Percentiles rank a stretch among this genome's conserved stretches.
These are phyloP conservation scores for Candida silvicultrix DNA, from an alignment of 805 yeast species.

Conservation along the genomic window DNA sequence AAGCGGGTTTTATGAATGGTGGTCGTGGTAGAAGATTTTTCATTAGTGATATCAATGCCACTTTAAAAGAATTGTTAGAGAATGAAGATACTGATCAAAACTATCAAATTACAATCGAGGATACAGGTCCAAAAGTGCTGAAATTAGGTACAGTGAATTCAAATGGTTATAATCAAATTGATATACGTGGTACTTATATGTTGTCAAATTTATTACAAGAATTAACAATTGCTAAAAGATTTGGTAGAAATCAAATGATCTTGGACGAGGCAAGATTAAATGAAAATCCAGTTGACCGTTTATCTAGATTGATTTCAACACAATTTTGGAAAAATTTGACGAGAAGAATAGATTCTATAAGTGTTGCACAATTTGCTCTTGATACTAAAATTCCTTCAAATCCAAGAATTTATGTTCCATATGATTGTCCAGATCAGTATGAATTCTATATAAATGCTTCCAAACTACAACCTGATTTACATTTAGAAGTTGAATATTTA, in stretches of 20 bases:
- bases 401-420: constrained; percentile 77
- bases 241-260: constrained; percentile 72
- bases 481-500: constrained; percentile 68
- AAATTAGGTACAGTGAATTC: constrained; percentile 80
- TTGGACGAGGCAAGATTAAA: constrained; percentile 78
- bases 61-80: constrained; percentile 59
- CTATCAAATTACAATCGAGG: constrained; percentile 81
- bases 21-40: constrained; percentile 43
- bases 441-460: constrained; percentile 58
- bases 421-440: constrained; percentile 61
- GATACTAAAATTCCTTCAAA: constrained; percentile 72
- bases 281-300: constrained; percentile 81
- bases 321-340: constrained; percentile 81
- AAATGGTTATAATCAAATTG: constrained; percentile 66
- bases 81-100: constrained; percentile 84
- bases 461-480: constrained; percentile 43
- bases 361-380: constrained; percentile 61
- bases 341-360: constrained; percentile 55
- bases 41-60: constrained; percentile 68
- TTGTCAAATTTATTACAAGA: constrained; percentile 82
- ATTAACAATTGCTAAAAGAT: constrained; percentile 75
- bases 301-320: constrained; percentile 64
- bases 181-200: constrained; percentile 85
- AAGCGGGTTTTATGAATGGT: constrained; percentile 27
- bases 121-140: constrained; percentile 77